Conservation (phyloP, 164 flowering plant genomes). For the Cinnamomum chago region DNA sequence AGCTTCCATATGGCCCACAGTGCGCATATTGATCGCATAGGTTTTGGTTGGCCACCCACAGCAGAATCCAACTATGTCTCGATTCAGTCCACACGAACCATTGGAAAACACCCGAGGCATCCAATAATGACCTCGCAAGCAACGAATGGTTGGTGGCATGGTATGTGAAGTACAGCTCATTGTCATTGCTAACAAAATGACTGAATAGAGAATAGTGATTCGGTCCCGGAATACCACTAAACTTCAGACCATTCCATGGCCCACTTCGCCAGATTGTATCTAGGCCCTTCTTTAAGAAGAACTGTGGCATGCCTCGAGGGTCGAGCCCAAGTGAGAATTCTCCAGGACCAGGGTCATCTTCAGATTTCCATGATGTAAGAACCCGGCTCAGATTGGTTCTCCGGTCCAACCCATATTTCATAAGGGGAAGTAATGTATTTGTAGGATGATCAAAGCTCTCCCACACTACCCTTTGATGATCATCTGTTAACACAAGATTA, state of each 20-base stretch:
- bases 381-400: constrained; percentile 9
- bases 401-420: constrained; percentile 27
- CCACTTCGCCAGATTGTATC: constrained; percentile 35
- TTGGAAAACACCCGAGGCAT: constrained; percentile 9
- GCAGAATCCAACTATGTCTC: neutral
- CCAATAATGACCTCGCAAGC: constrained; percentile 32
- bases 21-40: constrained; percentile 24
- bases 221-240: constrained; percentile 60
- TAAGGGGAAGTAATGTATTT: constrained; percentile 26
- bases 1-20: constrained; percentile 14
- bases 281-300: constrained; percentile 6
- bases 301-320: constrained; percentile 12
- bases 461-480: neutral
- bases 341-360: constrained; percentile 40
- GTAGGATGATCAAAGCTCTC: neutral
- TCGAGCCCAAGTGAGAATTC: constrained; percentile 29
- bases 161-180: constrained; percentile 36
- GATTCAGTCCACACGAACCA: constrained; percentile 19
- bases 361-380: constrained; percentile 29
- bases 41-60: constrained; percentile 19
- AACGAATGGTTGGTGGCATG: constrained; percentile 9
- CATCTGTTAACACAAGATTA: constrained; percentile 36
- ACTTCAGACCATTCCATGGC: constrained; percentile 56
- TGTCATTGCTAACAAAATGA: constrained; percentile 18
- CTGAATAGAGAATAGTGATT: neutral